Base-by-base conservation (phyloP, 164 flowering plant genomes). In the Platanus orientalis region DNA sequence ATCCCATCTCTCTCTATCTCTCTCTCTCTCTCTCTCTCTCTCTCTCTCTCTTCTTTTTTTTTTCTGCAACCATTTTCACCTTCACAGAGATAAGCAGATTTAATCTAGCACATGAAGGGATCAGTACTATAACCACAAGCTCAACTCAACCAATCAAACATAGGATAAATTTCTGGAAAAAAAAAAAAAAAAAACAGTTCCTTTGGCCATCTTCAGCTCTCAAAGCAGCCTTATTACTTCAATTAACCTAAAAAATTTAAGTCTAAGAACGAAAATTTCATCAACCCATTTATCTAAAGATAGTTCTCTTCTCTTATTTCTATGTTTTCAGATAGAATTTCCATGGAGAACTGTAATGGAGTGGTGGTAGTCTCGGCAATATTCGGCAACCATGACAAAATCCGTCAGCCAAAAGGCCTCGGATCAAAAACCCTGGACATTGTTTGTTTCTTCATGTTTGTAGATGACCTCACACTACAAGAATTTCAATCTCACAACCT, bases 391-490 rank as follows among this genome's bases (percentile, higher is more conserved):
- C 93, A 91, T 52, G 99, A 94, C 81, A 89, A 94, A 77, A 80
- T 94, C 59, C 78, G 99, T 27, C 99, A 94, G 61, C 97, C 97
- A 0, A 80, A 60, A 66, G 90, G 95, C 11, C 80, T 94, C 0
- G 93, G 92, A 65, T 68, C 86, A 26, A 76, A 84, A 67, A 87
- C 97, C 19, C 67, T 80, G 4, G 79, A 78, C 23, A 62, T 9
- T 44, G 89, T 79, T 12, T 95, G 97, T 66, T 92, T 95, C 84
- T 84, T 84, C 85, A 81, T 92, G 94, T 92, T 92, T 59, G 77
- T 90, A 1, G 99, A 95, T 48, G 87, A 87, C 30, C 47, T 57
- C 14, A 90, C 99, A 11, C 68, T 88, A 25, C 67, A 72, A 48
- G 75, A 73, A 29, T 80, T 95, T 3, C 56, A 79, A 7, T 28